Evolutionary conservation across 331 rosid species (phyloP).

Genomic region (Telfairia occidentalis): DNA sequence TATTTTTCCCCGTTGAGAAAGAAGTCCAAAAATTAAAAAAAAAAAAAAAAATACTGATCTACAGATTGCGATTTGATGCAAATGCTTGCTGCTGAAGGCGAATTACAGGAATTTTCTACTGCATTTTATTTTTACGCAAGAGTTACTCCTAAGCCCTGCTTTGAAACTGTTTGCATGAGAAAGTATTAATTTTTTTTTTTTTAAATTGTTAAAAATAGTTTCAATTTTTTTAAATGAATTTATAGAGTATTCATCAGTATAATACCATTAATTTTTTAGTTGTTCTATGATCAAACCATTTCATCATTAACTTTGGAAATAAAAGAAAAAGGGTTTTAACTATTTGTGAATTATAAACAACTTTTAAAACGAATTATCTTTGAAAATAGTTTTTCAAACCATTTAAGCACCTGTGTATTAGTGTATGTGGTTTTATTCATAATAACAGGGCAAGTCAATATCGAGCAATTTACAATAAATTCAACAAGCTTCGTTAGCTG

Average conservation of each 20-base stretch:
- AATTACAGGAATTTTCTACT: not conserved
- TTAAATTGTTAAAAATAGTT: no score
- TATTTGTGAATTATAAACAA: not conserved
- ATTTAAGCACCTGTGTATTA: not conserved
- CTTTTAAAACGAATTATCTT: not conserved
- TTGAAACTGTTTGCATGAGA: no score
- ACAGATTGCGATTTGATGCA: no score
- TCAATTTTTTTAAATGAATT: no score
- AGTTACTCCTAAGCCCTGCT: not conserved
- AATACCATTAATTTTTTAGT: not conserved
- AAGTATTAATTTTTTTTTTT: no score
- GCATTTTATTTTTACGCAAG: not conserved
- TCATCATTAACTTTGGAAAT: not conserved
- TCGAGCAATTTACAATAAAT: no score
- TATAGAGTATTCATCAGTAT: no score
- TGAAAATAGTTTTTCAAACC: not conserved
- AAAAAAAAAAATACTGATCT: not conserved
- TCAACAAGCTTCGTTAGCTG: no score
- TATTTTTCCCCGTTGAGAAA: constrained; percentile 18
- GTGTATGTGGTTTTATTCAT: not conserved
- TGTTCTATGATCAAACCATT: not conserved
- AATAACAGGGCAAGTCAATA: not conserved
- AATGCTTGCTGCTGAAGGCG: not conserved
- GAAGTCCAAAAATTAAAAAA: not conserved
- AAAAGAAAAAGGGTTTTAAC: not conserved